Evolutionary conservation across 345 rosid species (phyloP), one percentile per base, ranked within the genome.

Genomic region (Aquilaria malaccensis): DNA sequence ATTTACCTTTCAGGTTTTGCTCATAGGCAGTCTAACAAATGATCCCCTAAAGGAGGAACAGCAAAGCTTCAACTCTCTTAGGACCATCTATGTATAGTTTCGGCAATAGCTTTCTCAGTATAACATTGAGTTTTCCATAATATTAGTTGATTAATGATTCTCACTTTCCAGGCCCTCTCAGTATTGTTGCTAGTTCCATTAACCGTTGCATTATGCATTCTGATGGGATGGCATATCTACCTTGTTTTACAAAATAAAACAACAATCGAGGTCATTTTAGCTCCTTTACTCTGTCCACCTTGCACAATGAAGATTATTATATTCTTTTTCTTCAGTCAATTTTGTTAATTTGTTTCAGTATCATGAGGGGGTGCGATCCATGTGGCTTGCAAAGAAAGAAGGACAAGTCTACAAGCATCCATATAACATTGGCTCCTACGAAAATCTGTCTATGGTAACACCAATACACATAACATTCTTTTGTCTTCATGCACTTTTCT

Each of bases 341-440:
- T 50, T 55, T 22, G 22, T 22, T 15, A 46, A 59, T 45, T 56
- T 69, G 43, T 77, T 67, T 59, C 83, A 91, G 96, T 84, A 88
- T 69, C 89, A 91, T 58, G 97, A 91, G 81, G 97, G 97, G 32
- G 96, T 88, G 60, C 81, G 96, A 83, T 91, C 94, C 58, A 78
- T 80, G 91, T 88, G 91, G 96, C 84, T 88, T 68, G 96, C 97
- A 66, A 89, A 84, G 83, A 91, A 86, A 81, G 94, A 88, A 64
- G 97, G 94, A 54, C 67, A 77, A 58, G 76, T 84, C 60, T 88
- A 88, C 66, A 84, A 79, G 79, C 94, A 91, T 81, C 97, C 96
- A 70, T 91, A 91, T 69, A 84, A 88, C 77, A 71, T 88, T 7
- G 86, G 94, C 60, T 66, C 77, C 62, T 86, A 56, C 58, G 96